Conservation (phyloP, 1,284 basidiomycete genomes). For the Lentinus polychrous region DNA sequence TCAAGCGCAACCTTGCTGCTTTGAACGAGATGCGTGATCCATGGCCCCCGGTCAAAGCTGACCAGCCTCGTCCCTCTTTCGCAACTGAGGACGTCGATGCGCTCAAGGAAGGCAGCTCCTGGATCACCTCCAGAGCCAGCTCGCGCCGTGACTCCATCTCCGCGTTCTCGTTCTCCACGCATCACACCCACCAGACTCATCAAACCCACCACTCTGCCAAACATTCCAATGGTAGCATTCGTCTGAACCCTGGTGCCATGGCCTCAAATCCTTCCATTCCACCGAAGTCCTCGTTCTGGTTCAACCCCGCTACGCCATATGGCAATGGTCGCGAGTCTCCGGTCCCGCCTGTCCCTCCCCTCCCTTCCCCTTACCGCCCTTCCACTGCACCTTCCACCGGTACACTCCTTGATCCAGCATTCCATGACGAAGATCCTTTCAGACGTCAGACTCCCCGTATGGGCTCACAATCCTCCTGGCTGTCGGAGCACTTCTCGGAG, state of each 20-base stretch:
- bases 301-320: constrained; percentile 36
- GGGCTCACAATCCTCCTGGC: constrained; percentile 63
- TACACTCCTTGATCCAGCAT: constrained; percentile 1
- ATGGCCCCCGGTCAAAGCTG: constrained; percentile 51
- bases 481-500: constrained; percentile 55
- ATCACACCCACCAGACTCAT: constrained; percentile 55
- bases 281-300: constrained; percentile 56
- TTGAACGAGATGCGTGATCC: constrained; percentile 42
- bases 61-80: constrained; percentile 52
- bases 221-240: constrained; percentile 26
- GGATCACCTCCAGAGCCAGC: constrained; percentile 61
- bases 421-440: constrained; percentile 54
- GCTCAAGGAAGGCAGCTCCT: constrained; percentile 63
- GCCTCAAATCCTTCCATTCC: constrained; percentile 41
- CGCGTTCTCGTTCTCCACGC: constrained; percentile 65
- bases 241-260: constrained; percentile 32
- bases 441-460: constrained; percentile 42
- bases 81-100: constrained; percentile 62
- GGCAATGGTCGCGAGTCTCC: constrained; percentile 25
- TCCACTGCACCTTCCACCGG: constrained; percentile 31
- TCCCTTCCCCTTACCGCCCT: constrained; percentile 50
- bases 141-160: constrained; percentile 53
- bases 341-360: constrained; percentile 56
- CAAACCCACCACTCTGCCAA: constrained; percentile 32
- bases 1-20: constrained; percentile 53